Percentiles rank a stretch among this genome's conserved stretches.
Conservation (phyloP, 192 early-diverging fungal species). For the Backusella liffmaniae region DNA sequence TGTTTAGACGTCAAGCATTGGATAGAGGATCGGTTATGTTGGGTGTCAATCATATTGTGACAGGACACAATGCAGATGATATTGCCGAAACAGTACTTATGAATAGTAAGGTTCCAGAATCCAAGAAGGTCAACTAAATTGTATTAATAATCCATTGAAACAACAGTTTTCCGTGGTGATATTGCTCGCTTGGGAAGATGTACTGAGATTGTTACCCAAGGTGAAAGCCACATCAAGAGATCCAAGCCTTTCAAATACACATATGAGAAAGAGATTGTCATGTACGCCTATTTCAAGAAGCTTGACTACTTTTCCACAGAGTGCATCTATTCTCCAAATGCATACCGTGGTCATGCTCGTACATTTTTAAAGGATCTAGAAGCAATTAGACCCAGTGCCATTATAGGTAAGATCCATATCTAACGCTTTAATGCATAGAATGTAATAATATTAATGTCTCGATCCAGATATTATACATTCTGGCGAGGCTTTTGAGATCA, state of each 20-base stretch:
- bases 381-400: slow-evolving; percentile 79
- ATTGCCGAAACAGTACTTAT: slow-evolving; percentile 98
- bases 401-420: slow-evolving; percentile 60
- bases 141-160: not conserved
- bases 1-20: slow-evolving; percentile 95
- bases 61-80: slow-evolving; percentile 99
- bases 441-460: not conserved
- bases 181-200: slow-evolving; percentile 87
- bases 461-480: slow-evolving; percentile 90
- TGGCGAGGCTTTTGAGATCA: slow-evolving; percentile 84
- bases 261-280: slow-evolving; percentile 99
- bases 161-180: slow-evolving; percentile 89
- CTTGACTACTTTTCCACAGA: slow-evolving; percentile 99
- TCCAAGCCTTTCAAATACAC: slow-evolving; percentile 99
- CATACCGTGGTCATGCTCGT: slow-evolving; percentile 94
- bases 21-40: slow-evolving; percentile 93
- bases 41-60: slow-evolving; percentile 93
- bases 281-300: slow-evolving; percentile 97
- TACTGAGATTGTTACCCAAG: slow-evolving; percentile 86
- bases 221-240: slow-evolving; percentile 73
- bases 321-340: slow-evolving; percentile 97
- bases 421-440: not conserved
- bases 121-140: not conserved
- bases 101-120: slow-evolving; percentile 70
- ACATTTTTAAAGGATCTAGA: slow-evolving; percentile 96